A percentile compares a stretch with the other conserved stretches of the same genome.
Conservation (phyloP, 1,284 basidiomycete genomes). For the Rhodotorula sp. region DNA sequence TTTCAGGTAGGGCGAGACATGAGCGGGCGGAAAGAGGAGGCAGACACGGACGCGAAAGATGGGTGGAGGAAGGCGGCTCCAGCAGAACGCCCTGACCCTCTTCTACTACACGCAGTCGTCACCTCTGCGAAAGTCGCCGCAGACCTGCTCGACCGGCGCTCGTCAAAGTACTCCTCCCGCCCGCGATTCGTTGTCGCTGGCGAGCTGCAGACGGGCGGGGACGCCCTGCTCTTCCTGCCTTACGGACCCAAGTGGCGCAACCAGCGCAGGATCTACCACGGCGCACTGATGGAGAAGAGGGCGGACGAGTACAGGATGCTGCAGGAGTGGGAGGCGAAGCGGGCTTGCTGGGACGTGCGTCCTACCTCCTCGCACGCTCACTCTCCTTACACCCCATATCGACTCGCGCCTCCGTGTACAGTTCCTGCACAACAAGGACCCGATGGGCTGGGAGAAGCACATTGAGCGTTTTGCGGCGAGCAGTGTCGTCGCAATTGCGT, state of each 20-base stretch:
- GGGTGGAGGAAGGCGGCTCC: background rate
- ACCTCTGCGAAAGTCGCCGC: conserved; percentile 42
- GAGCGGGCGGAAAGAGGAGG: background rate
- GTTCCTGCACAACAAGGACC: background rate
- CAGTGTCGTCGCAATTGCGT: conserved; percentile 11
- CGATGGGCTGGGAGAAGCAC: conserved; percentile 10
- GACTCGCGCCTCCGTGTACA: background rate
- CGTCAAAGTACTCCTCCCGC: conserved; percentile 43
- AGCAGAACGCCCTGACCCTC: too few species aligned
- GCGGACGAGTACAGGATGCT: conserved; percentile 45
- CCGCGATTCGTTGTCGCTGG: conserved; percentile 45
- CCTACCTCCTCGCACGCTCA: background rate
- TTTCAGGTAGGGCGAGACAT: background rate
- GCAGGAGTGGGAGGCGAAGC: conserved; percentile 44
- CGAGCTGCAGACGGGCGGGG: conserved; percentile 39
- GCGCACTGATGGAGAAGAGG: conserved; percentile 41
- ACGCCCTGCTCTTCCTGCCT: conserved; percentile 1
- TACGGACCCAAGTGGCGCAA: conserved; percentile 39
- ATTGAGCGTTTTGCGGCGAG: conserved; percentile 10
- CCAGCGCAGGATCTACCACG: conserved; percentile 45
- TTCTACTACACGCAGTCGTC: conserved; percentile 8
- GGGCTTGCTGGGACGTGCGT: conserved; percentile 36
- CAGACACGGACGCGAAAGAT: too few species aligned
- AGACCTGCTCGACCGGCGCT: conserved; percentile 45
- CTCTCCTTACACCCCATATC: background rate